Percentiles rank a stretch among this genome's conserved stretches.
Evolutionary conservation across 1,284 basidiomycete species (phyloP).

Genomic region (Ceratobasidium sp.): DNA sequence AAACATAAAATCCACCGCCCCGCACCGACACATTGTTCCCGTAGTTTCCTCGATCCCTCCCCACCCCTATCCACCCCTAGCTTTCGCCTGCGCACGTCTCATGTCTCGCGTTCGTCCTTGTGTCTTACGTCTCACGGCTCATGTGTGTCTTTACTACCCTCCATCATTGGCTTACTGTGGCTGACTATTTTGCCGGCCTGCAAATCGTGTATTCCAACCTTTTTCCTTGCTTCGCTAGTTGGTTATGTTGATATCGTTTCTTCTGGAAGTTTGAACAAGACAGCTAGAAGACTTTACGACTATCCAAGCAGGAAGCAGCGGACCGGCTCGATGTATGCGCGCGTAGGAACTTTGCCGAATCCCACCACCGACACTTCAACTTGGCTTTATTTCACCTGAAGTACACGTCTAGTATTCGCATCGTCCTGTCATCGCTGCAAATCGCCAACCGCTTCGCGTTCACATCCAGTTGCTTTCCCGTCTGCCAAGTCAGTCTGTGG

Average conservation of each 20-base stretch:
- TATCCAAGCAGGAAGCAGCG: neutral
- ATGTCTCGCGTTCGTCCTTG: neutral
- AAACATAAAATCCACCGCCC: constrained; percentile 2
- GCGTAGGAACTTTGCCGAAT: too few species aligned
- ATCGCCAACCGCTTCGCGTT: constrained; percentile 59
- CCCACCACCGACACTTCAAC: neutral
- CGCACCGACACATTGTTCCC: constrained; percentile 17
- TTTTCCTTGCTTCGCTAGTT: constrained; percentile 13
- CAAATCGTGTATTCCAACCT: constrained; percentile 36
- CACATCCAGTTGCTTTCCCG: constrained; percentile 51
- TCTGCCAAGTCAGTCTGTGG: constrained; percentile 74
- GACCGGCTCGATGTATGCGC: too few species aligned
- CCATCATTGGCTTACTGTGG: constrained; percentile 23
- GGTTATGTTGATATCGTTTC: constrained; percentile 14
- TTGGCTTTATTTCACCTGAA: constrained; percentile 47
- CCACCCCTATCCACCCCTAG: neutral
- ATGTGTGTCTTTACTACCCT: constrained; percentile 18
- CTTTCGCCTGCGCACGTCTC: neutral
- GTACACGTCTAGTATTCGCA: constrained; percentile 73
- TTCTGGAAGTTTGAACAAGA: neutral
- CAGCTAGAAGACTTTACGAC: neutral
- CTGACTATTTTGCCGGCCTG: constrained; percentile 14
- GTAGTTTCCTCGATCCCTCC: constrained; percentile 6
- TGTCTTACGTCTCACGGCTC: constrained; percentile 17
- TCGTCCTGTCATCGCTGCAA: constrained; percentile 82